Evolutionary conservation across 2,329 filamentous ascomycete genomes (phyloP).

Genomic region (Pseudopyricularia cyperi): DNA sequence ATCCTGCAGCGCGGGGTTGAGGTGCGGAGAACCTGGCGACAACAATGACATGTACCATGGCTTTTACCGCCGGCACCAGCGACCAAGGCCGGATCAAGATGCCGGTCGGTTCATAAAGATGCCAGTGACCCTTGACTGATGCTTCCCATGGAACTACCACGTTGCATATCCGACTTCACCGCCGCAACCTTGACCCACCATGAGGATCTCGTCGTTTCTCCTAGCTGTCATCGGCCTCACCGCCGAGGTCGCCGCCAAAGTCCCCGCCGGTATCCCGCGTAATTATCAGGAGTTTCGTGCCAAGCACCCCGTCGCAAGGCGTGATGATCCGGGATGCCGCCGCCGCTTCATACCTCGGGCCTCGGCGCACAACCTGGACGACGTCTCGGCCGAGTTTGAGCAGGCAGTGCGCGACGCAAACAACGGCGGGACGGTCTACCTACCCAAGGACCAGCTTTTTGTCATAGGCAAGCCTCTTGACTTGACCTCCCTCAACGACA

Average conservation of each 20-base stretch:
- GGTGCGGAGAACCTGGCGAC: too few relatives aligned
- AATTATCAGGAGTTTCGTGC: constrained; percentile 22
- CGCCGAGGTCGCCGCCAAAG: constrained; percentile 9
- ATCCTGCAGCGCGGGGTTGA: too few relatives aligned
- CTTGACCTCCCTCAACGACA: constrained; percentile 41
- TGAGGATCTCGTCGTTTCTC: not conserved
- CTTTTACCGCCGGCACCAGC: too few relatives aligned
- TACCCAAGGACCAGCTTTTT: constrained; percentile 32
- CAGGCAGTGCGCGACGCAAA: constrained; percentile 27
- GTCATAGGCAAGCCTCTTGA: constrained; percentile 47
- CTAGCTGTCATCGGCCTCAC: constrained; percentile 8
- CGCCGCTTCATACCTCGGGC: constrained; percentile 33
- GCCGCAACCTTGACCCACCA: not conserved
- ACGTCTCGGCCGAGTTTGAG: constrained; percentile 40
- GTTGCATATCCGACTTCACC: not conserved
- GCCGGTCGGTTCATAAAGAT: too few relatives aligned
- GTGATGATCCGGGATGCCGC: constrained; percentile 10
- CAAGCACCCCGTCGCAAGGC: constrained; percentile 21
- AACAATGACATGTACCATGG: too few relatives aligned
- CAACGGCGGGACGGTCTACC: constrained; percentile 41
- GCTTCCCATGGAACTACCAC: too few relatives aligned
- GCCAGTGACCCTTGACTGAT: too few relatives aligned
- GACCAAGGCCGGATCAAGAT: too few relatives aligned
- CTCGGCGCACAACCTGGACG: constrained; percentile 20
- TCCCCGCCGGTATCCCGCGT: constrained; percentile 19